phyloP scores from a whole-genome alignment of 805 yeast genomes.

The Monosporozyma unispora region DNA sequence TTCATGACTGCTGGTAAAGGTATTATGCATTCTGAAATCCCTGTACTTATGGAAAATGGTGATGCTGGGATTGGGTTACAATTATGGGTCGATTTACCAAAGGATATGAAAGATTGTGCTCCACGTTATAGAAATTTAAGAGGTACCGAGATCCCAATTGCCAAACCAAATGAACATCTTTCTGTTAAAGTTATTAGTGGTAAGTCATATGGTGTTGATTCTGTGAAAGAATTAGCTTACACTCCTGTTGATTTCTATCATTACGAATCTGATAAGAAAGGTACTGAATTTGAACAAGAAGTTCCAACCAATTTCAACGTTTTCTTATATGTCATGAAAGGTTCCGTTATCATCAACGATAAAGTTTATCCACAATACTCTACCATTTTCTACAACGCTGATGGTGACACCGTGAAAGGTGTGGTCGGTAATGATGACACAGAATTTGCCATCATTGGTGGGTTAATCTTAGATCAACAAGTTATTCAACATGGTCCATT shows the following conservation, averaged over 20 bases:
- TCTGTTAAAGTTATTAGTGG: conserved; percentile 64
- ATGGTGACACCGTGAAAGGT: conserved; percentile 57
- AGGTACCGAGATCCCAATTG: conserved; percentile 62
- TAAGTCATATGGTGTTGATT: conserved; percentile 62
- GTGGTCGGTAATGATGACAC: conserved; percentile 38
- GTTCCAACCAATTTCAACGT: conserved; percentile 55
- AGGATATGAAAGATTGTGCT: conserved; percentile 45
- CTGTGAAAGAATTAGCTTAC: conserved; percentile 65
- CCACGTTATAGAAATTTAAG: conserved; percentile 77
- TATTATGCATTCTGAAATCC: conserved; percentile 81
- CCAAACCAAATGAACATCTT: conserved; percentile 50
- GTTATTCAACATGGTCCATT: conserved; percentile 88
- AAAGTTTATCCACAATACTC: conserved; percentile 37
- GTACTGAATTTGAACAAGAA: conserved; percentile 45
- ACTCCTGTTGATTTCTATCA: conserved; percentile 74
- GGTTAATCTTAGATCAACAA: conserved; percentile 62
- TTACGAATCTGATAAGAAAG: conserved; percentile 56
- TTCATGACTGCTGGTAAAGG: conserved; percentile 93
- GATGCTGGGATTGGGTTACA: conserved; percentile 63
- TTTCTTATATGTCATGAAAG: conserved; percentile 60
- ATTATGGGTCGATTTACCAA: conserved; percentile 81
- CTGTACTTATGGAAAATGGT: conserved; percentile 43
- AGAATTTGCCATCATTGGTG: conserved; percentile 68
- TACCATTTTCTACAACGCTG: conserved; percentile 55
- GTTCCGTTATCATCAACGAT: conserved; percentile 43